These are phyloP conservation scores for Stemphylium vesicarium DNA, from an alignment of 2,329 filamentous ascomycete genomes.

Conservation along the genomic window DNA sequence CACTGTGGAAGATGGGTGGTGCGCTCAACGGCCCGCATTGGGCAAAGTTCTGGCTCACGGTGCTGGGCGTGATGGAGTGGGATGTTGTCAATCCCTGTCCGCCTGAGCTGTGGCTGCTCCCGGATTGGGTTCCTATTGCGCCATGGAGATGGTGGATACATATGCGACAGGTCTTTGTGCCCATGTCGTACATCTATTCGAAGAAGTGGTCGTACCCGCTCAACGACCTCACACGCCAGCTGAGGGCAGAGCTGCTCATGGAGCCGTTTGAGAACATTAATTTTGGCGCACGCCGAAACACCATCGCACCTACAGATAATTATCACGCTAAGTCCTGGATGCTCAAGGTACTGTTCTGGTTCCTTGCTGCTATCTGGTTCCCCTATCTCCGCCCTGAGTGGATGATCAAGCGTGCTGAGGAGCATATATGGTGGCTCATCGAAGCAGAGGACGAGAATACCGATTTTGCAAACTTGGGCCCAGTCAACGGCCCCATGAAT, in stretches of 20 bases:
- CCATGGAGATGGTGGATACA: conserved; percentile 99
- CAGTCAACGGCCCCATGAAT: conserved; percentile 91
- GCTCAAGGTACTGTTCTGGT: conserved; percentile 78
- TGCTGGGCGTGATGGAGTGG: conserved; percentile 84
- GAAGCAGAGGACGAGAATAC: conserved; percentile 94
- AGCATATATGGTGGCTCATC: conserved; percentile 81
- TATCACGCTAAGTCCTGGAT: conserved; percentile 92
- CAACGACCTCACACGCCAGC: conserved; percentile 72
- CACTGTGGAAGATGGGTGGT: conserved; percentile 84
- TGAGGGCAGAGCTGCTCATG: conserved; percentile 83
- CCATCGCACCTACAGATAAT: conserved; percentile 79
- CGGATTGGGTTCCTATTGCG: conserved; percentile 86
- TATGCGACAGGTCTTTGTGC: conserved; percentile 93
- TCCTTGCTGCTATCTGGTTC: conserved; percentile 79
- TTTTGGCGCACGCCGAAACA: conserved; percentile 80
- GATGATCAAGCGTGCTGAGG: conserved; percentile 75
- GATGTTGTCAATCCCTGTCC: conserved; percentile 94
- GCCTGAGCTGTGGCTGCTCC: conserved; percentile 90
- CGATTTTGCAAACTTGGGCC: conserved; percentile 82
- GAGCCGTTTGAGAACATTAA: conserved; percentile 79
- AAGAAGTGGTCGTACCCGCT: conserved; percentile 79
- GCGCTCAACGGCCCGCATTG: conserved; percentile 87
- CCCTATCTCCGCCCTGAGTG: conserved; percentile 73
- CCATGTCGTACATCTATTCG: conserved; percentile 90
- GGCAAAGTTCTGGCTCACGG: conserved; percentile 94